Percentiles rank a stretch among this genome's conserved stretches.
Evolutionary conservation across 2,329 filamentous ascomycete species (phyloP).

Genomic region (Pseudogymnoascus verrucosus): DNA sequence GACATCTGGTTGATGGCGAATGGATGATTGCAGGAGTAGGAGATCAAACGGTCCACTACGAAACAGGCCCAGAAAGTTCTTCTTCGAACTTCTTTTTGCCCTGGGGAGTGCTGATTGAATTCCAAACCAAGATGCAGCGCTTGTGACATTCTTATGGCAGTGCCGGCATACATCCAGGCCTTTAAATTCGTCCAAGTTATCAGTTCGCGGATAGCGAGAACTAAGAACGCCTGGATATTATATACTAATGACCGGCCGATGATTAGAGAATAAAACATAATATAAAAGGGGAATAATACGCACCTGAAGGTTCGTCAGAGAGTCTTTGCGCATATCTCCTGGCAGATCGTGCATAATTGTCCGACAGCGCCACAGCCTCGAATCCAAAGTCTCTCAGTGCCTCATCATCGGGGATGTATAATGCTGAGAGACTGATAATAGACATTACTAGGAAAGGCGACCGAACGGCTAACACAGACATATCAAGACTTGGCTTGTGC

Average conservation of each 20-base stretch:
- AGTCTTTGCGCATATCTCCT: constrained; percentile 6
- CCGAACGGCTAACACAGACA: not conserved
- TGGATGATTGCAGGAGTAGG: constrained; percentile 12
- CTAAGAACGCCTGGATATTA: constrained; percentile 12
- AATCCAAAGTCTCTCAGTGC: not conserved
- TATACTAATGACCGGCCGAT: not conserved
- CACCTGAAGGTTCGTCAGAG: constrained; percentile 11
- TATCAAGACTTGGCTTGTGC: constrained; percentile 12
- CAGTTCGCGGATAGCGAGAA: constrained; percentile 14
- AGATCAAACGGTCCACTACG: constrained; percentile 11
- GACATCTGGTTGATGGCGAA: not conserved
- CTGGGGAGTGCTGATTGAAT: constrained; percentile 11
- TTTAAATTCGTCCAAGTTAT: constrained; percentile 11
- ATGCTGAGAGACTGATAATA: constrained; percentile 11
- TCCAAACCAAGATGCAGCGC: constrained; percentile 11
- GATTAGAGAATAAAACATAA: not conserved
- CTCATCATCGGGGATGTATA: constrained; percentile 11
- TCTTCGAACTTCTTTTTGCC: constrained; percentile 12
- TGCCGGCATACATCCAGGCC: constrained; percentile 14
- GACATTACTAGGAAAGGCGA: constrained; percentile 9
- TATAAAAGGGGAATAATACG: not conserved
- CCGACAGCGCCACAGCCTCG: not conserved
- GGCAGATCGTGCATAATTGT: constrained; percentile 4
- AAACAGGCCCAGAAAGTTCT: constrained; percentile 14
- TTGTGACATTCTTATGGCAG: constrained; percentile 14